Base-by-base conservation (phyloP, 176 grass and related monocot genomes). In the Carex scoparia region DNA sequence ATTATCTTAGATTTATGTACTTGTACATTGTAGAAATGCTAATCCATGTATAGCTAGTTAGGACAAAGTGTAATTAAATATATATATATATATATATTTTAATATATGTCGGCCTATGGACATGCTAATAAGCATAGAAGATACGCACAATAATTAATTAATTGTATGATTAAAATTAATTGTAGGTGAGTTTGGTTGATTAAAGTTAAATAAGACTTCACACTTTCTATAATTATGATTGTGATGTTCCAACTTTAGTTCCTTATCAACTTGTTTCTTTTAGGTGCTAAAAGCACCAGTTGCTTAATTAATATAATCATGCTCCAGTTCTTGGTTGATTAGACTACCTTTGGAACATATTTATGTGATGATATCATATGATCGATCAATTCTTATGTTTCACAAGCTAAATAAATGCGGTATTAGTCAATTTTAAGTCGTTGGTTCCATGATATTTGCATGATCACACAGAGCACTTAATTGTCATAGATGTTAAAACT, bases 361-460 rank as follows among this genome's bases (percentile, higher is more conserved):
- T 15, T 71, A 78, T 57, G 51, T 78, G 28, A 78, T 57, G 44
- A 78, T 78, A 78, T 57, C 19, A 78, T 78, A 30, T 78, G 74
- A 78, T 56, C 5, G 10, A 56, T 79, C 74, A 79, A 79, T 79
- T 35, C 35, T 58, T 58, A 13, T 35, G 73, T 79, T 79, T 79
- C 51, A 35, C 53, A 76, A 13, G 11, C 14, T 19, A 8, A 27
- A 28, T 63, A 16, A 58, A 79, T 35, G 53, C 1, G 51, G 30
- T 57, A 79, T 58, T 27, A 30, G 18, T 79, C 53, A 35, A 79
- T 79, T 79, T 79, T 33, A 78, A 56, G 12, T 58, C 2, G 74
- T 79, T 79, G 13, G 51, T 57, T 57, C 74, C 74, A 35, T 79
- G 53, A 56, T 38, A 44, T 1, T 1, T 13, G 55, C 13, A 18